Conservation (phyloP, 352 stramenopile genomes). For the Globisporangium rhizosaccharum region DNA sequence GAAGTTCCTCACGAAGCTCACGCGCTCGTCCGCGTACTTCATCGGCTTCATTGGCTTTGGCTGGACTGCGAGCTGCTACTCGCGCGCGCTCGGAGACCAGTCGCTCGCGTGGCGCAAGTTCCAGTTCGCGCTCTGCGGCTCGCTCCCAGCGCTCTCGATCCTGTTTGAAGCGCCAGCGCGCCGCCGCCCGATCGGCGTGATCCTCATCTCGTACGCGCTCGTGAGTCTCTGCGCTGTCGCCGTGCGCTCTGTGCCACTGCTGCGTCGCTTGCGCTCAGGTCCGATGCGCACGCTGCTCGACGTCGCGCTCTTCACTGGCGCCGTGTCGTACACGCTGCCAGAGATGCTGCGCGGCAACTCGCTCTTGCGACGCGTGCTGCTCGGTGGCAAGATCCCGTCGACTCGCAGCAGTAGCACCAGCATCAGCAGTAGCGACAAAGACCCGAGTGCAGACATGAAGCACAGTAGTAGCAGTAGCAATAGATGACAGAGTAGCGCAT, state of each 20-base stretch:
- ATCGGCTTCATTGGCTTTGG: slow-evolving; percentile 45
- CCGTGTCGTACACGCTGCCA: slow-evolving; percentile 39
- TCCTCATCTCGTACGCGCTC: slow-evolving; percentile 57
- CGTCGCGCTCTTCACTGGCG: slow-evolving; percentile 23
- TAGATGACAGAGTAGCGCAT: neutral
- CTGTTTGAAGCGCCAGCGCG: slow-evolving; percentile 47
- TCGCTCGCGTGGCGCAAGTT: slow-evolving; percentile 43
- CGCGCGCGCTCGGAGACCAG: slow-evolving; percentile 29
- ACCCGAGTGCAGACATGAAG: neutral
- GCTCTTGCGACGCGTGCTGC: slow-evolving; percentile 21
- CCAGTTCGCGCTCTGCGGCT: slow-evolving; percentile 46
- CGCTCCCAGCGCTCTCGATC: slow-evolving; percentile 38
- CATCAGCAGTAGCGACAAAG: too few relatives aligned
- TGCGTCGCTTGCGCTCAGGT: slow-evolving; percentile 25
- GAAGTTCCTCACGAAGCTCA: slow-evolving; percentile 29
- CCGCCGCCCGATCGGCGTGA: slow-evolving; percentile 44
- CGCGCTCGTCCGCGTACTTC: slow-evolving; percentile 48
- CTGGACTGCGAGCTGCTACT: slow-evolving; percentile 41
- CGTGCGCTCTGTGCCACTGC: slow-evolving; percentile 25
- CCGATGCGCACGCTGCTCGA: slow-evolving; percentile 30
- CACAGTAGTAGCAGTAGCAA: neutral
- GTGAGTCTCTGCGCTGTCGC: slow-evolving; percentile 44
- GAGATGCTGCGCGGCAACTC: slow-evolving; percentile 23
- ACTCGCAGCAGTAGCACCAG: too few relatives aligned
- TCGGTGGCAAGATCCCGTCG: slow-evolving; percentile 5